phyloP scores from a whole-genome alignment of 441 rosid genomes.

The Eugenia klotzschiana region DNA sequence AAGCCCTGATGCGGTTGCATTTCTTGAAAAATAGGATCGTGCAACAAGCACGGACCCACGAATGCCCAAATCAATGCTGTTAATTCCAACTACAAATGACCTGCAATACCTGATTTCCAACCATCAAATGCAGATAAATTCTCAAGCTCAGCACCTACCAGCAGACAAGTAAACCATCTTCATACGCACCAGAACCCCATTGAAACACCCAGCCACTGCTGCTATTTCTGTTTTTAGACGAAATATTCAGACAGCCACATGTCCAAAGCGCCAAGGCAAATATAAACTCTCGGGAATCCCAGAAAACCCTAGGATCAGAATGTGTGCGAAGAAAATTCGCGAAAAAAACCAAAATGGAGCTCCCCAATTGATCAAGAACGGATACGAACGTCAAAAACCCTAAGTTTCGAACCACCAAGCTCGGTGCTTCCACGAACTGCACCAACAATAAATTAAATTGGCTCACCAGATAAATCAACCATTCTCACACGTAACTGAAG shows the following conservation, averaged over 20 bases:
- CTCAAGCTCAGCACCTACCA: not conserved
- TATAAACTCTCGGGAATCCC: not conserved
- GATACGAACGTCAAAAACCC: not conserved
- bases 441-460: not conserved
- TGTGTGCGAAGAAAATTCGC: not conserved
- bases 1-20: slow-evolving; percentile 72
- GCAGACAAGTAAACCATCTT: not conserved
- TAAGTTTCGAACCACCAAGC: not conserved
- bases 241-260: not conserved
- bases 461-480: not conserved
- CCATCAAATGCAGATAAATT: not conserved
- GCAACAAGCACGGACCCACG: slow-evolving; percentile 29
- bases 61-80: slow-evolving; percentile 1
- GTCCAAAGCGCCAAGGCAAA: not conserved
- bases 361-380: not conserved
- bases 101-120: not conserved
- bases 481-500: not conserved
- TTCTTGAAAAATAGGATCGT: slow-evolving; percentile 32
- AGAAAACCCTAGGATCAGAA: not conserved
- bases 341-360: not conserved
- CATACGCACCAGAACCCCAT: not conserved
- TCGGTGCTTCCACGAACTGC: not conserved
- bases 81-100: not conserved
- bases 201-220: not conserved
- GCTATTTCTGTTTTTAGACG: not conserved